phyloP scores from a whole-genome alignment of 148 eudicot species.

The Euryodendron excelsum region DNA sequence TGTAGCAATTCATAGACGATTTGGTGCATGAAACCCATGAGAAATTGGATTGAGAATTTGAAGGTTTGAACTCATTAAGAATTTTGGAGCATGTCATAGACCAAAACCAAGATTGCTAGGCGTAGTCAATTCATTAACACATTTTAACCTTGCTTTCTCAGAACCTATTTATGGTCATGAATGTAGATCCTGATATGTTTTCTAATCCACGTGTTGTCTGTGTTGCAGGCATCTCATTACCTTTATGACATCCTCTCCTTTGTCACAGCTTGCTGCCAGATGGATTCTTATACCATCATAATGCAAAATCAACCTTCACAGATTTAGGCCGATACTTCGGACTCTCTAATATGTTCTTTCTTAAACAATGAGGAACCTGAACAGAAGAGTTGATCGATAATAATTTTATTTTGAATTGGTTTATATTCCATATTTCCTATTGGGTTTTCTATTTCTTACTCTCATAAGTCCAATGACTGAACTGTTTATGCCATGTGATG shows the following conservation, averaged over 20 bases:
- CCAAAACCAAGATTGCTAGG: too few species aligned
- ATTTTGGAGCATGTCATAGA: too few species aligned
- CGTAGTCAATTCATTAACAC: too few species aligned
- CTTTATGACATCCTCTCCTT: constrained; percentile 1
- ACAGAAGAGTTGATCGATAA: neutral
- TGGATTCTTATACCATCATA: neutral
- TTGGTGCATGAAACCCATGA: too few species aligned
- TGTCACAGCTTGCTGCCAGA: neutral
- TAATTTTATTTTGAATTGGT: neutral
- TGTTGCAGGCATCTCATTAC: constrained; percentile 3
- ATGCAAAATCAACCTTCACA: neutral
- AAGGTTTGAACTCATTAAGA: too few species aligned
- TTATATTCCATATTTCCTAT: too few species aligned
- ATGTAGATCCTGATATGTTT: neutral
- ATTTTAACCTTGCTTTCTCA: neutral
- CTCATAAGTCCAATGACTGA: neutral
- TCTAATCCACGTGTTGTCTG: neutral
- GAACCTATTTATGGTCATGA: neutral
- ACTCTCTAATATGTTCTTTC: too few species aligned
- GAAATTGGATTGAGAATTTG: too few species aligned
- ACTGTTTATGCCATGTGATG: neutral
- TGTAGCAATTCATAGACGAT: too few species aligned
- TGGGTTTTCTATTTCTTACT: too few species aligned
- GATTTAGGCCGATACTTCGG: neutral
- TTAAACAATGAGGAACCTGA: neutral